Evolutionary conservation across 768 basidiomycete genomes (phyloP).

Genomic region (Gautieria morchelliformis): DNA sequence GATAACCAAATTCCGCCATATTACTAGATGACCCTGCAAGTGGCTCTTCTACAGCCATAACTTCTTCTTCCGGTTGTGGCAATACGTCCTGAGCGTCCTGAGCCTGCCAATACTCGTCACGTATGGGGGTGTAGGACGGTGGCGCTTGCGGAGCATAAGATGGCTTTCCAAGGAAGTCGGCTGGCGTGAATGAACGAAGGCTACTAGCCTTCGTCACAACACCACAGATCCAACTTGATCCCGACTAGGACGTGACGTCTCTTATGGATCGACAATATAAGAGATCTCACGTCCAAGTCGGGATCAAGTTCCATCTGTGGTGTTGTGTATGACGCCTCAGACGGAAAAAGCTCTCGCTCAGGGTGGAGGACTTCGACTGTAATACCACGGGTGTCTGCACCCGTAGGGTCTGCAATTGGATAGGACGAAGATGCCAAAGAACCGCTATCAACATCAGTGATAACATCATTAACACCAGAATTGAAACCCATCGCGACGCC

Average conservation of each 20-base stretch:
- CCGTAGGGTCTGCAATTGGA: no score
- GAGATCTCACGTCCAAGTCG: neutral
- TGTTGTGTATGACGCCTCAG: no score
- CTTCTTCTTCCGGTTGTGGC: neutral
- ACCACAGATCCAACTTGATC: no score
- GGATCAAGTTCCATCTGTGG: conserved; percentile 1
- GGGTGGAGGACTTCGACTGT: no score
- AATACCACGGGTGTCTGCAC: no score
- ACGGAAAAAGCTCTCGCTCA: no score
- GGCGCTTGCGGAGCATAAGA: neutral
- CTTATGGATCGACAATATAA: neutral
- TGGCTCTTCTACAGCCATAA: neutral
- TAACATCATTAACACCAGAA: neutral
- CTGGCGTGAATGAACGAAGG: neutral
- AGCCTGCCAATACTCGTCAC: no score
- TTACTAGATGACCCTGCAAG: neutral
- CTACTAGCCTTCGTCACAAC: no score
- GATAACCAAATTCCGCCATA: neutral
- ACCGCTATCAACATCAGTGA: no score
- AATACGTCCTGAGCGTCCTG: neutral
- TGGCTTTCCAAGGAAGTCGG: neutral
- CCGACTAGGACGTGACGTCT: no score
- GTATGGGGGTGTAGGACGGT: neutral
- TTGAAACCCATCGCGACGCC: no score
- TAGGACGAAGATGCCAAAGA: no score